phyloP scores from a whole-genome alignment of 257 asterid genomes.

The Apocynum venetum region DNA sequence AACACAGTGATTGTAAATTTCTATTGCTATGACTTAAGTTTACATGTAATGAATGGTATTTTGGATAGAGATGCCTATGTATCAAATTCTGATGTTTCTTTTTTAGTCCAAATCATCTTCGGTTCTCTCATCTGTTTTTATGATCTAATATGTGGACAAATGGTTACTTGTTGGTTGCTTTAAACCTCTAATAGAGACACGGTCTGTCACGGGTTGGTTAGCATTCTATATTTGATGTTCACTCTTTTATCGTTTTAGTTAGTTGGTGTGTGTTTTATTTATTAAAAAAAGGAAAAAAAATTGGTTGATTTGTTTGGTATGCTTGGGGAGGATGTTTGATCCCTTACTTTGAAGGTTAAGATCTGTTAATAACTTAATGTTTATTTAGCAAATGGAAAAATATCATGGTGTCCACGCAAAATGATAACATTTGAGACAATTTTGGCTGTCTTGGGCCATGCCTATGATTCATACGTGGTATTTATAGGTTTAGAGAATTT shows the following conservation, averaged over 20 bases:
- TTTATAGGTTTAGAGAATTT: no score
- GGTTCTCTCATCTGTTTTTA: background rate
- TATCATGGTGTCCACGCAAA: background rate
- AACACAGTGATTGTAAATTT: conserved; percentile 42
- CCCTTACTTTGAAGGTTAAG: background rate
- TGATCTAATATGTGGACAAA: background rate
- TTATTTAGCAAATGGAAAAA: background rate
- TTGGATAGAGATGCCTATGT: background rate
- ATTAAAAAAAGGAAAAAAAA: no score
- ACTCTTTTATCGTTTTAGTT: background rate
- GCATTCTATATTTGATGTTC: background rate
- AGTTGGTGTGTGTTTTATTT: background rate
- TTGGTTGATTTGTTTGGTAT: no score
- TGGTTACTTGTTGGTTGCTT: background rate
- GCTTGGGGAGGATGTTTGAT: background rate
- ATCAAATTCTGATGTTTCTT: background rate
- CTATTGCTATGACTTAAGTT: background rate
- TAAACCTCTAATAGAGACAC: background rate
- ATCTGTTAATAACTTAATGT: background rate
- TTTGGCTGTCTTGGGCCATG: no score
- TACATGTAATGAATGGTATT: conserved; percentile 8
- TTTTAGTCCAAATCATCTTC: background rate
- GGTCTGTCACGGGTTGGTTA: background rate
- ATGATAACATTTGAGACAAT: no score
- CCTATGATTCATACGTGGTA: no score